phyloP scores from a whole-genome alignment of 768 basidiomycete genomes.

The Serendipita indica region DNA sequence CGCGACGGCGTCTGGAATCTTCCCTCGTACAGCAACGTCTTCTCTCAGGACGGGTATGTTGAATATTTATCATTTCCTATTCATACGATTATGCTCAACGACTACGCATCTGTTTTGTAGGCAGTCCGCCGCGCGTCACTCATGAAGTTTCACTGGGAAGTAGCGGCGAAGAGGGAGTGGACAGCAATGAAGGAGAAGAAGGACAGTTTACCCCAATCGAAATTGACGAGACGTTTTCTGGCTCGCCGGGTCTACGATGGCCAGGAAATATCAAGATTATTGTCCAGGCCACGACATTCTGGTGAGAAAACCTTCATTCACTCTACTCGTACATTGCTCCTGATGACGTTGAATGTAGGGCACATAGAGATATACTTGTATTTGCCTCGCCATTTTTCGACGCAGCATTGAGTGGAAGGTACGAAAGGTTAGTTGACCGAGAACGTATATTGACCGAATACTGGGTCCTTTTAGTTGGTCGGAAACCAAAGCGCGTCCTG shows the following conservation, averaged over 20 bases:
- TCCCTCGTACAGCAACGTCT: background rate
- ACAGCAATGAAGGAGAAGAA: conserved; percentile 14
- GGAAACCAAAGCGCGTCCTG: conserved; percentile 62
- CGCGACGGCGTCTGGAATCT: conserved; percentile 5
- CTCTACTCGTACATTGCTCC: background rate
- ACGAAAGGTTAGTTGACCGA: conserved; percentile 13
- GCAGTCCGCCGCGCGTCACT: conserved; percentile 13
- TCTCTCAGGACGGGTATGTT: background rate
- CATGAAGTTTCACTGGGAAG: background rate
- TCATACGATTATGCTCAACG: background rate
- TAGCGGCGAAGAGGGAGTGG: conserved; percentile 10
- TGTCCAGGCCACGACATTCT: conserved; percentile 80
- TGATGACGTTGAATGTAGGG: conserved; percentile 46
- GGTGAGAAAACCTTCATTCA: conserved; percentile 36
- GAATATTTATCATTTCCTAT: background rate
- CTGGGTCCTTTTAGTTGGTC: conserved; percentile 45
- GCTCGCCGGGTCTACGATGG: conserved; percentile 33
- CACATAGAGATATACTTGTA: conserved; percentile 80
- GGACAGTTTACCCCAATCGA: conserved; percentile 37
- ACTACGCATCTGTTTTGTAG: conserved; percentile 1
- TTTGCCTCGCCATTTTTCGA: conserved; percentile 95
- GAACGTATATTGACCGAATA: background rate
- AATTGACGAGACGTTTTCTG: conserved; percentile 65
- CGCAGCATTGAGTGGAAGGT: conserved; percentile 64
- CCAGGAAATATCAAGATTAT: conserved; percentile 85